A percentile compares a stretch with the other conserved stretches of the same genome.
These are phyloP conservation scores for Babesia divergens DNA, from an alignment of 169 alveolate genomes.

Conservation along the genomic window DNA sequence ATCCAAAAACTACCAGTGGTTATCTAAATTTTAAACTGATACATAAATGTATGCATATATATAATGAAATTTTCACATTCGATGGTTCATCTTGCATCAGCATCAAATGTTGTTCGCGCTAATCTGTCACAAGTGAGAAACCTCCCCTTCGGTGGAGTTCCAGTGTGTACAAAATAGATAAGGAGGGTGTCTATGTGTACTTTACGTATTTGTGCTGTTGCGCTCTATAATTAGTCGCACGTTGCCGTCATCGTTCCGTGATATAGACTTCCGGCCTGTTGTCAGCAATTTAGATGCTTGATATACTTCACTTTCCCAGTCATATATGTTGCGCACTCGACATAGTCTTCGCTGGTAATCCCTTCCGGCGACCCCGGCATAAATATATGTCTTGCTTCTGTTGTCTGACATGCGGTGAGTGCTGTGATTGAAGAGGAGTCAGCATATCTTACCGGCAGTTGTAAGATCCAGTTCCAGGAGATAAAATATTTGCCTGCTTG, in stretches of 20 bases:
- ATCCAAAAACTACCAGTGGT: no score
- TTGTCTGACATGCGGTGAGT: not conserved
- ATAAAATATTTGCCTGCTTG: not conserved
- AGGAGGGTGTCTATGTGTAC: not conserved
- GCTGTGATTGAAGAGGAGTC: no score
- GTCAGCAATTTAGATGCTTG: not conserved
- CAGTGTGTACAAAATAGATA: no score
- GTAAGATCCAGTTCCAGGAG: constrained; percentile 5
- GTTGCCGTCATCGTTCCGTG: not conserved
- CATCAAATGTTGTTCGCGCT: no score
- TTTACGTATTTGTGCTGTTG: not conserved
- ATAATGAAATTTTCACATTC: no score
- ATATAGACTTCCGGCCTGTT: not conserved
- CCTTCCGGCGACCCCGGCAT: constrained; percentile 5
- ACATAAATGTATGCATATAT: no score
- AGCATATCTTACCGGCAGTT: not conserved
- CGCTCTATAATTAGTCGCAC: not conserved
- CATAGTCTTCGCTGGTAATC: not conserved
- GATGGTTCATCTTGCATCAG: no score
- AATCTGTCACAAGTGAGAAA: no score
- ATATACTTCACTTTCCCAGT: constrained; percentile 15
- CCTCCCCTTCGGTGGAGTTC: no score
- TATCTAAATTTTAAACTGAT: no score
- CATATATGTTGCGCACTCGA: constrained; percentile 15
- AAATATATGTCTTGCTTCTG: not conserved